Evolutionary conservation across 139 green algal species (phyloP), one percentile per base, ranked within the genome.

Genomic region (Haematococcus sp.): DNA sequence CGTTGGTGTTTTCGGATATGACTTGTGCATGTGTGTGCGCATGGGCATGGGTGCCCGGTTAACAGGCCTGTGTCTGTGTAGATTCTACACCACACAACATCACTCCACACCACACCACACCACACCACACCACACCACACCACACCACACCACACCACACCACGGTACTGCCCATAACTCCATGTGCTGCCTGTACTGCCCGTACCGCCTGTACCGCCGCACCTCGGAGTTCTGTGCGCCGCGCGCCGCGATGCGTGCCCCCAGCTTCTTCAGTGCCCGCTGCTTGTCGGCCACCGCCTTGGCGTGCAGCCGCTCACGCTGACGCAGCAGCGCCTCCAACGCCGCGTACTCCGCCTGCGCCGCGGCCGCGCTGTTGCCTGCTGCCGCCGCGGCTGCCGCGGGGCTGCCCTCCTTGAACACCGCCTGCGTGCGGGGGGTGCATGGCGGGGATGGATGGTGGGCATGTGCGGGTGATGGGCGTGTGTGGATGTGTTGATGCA

Each of bases 291-390:
- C 44, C 27, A 73, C 33, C 60, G 44, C 79, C 79, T 85, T 85
- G 30, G 11, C n/a, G 54, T 85, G 80, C 75, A 85, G 71, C 54
- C 34, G 32, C 40, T 85, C 80, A 17, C 68, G 49, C 75, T 85
- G 80, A 76, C 87, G 81, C 33, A 79, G 68, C 23, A 89, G 74
- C 7, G 72, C 71, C 77, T 93, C 86, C 34, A 92, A 71, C 20
- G 27, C 76, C 22, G 71, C 71, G 2, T 76, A 59, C 79, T 93
- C 86, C 35, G 22, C 58, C 64, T 17, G 22, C 4, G 59, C 67
- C 59, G 55, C 49, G 30, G 64, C 76, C 25, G 61, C 61, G 25
- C 30, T 40, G 58, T 30, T 30, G 11, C n/a, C 28, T 16, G 58
- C 58, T 40, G 58, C 58, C 3, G 58, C 72, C 34, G 70, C 69